Conservation (phyloP, 306 rosid species). For the Vigna nakashimae region DNA sequence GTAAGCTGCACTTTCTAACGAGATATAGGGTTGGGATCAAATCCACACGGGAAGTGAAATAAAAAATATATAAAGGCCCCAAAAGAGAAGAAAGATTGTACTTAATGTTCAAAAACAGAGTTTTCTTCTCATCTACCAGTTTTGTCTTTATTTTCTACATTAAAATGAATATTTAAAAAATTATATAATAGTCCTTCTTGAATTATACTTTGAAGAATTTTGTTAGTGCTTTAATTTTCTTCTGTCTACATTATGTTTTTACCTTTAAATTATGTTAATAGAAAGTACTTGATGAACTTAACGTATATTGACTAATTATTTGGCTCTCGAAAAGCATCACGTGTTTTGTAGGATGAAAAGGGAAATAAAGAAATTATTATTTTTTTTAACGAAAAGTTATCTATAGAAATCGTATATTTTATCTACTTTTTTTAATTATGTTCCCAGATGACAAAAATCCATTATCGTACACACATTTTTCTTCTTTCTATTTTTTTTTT, state of each 20-base stretch:
- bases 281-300: no score
- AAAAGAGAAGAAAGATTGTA: background rate
- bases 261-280: no score
- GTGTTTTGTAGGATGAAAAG: background rate
- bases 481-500: no score
- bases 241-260: background rate
- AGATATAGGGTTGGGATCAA: constrained; percentile 26
- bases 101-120: background rate
- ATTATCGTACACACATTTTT: no score
- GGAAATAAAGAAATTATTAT: background rate
- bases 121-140: background rate
- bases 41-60: background rate
- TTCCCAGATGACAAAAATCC: background rate
- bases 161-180: background rate
- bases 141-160: background rate
- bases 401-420: background rate
- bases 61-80: no score
- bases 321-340: no score
- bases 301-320: no score
- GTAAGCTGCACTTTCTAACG: constrained; percentile 42
- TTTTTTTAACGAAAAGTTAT: background rate
- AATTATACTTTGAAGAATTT: background rate
- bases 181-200: background rate
- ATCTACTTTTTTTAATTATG: background rate
- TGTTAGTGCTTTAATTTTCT: background rate